phyloP scores from a whole-genome alignment of 148 eudicot genomes.

The Camellia lanceoleosa region DNA sequence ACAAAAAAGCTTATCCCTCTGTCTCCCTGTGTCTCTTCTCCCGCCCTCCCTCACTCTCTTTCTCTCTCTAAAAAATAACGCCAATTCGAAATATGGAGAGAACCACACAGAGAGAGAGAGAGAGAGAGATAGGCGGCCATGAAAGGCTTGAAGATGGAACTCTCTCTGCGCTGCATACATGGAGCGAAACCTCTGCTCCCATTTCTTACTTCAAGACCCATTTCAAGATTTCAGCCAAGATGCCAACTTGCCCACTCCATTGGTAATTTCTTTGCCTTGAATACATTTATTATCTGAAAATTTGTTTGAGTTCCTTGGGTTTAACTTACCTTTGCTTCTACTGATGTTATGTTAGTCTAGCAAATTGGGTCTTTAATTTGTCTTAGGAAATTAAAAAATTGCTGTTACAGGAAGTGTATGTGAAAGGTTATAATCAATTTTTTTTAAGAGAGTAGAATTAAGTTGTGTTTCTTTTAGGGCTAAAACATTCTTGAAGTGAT shows the following conservation, averaged over 20 bases:
- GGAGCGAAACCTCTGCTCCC: conserved; percentile 6
- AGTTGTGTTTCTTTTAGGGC: not conserved
- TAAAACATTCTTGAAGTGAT: not conserved
- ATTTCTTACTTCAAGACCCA: conserved; percentile 2
- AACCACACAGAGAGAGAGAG: not conserved
- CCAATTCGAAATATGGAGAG: not conserved
- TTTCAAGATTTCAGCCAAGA: conserved; percentile 14
- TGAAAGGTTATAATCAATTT: not conserved
- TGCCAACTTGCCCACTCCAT: conserved; percentile 1
- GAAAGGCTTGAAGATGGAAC: conserved; percentile 8
- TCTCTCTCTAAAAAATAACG: not conserved
- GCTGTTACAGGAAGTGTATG: not conserved
- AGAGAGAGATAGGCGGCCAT: conserved; percentile 1
- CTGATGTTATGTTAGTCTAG: not conserved
- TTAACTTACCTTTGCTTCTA: not conserved
- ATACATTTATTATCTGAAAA: not conserved
- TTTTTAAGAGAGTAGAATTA: not conserved
- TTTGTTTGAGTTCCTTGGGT: not conserved
- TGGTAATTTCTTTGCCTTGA: not conserved
- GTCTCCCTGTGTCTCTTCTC: not conserved
- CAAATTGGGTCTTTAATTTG: not conserved
- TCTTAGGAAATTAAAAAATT: not conserved
- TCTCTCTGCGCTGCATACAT: not conserved
- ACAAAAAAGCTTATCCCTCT: conserved; percentile 6
- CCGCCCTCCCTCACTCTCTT: not conserved